A percentile compares a stretch with the other conserved stretches of the same genome.
Conservation (phyloP, 1,284 basidiomycete species). For the Hemileia vastatrix region DNA sequence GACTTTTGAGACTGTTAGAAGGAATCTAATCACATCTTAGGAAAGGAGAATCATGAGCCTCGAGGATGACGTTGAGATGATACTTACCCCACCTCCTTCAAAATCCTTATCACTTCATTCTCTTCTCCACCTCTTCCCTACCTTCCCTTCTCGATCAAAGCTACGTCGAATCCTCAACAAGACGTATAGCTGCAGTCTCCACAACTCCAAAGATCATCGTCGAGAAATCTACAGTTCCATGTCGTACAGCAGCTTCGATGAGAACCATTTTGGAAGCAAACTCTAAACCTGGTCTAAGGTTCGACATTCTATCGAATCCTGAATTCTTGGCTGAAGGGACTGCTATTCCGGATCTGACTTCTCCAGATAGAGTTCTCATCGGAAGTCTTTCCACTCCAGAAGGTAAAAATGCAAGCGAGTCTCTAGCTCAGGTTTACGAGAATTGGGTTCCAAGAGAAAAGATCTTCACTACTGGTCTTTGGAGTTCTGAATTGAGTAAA, state of each 20-base stretch:
- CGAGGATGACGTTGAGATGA: not conserved
- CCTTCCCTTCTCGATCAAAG: slow-evolving; percentile 47
- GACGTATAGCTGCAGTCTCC: slow-evolving; percentile 84
- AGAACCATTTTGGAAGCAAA: slow-evolving; percentile 97
- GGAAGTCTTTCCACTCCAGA: slow-evolving; percentile 81
- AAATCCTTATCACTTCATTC: not conserved
- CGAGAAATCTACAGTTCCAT: slow-evolving; percentile 97
- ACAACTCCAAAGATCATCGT: slow-evolving; percentile 92
- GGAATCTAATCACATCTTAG: slow-evolving; percentile 23
- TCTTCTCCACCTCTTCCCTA: not conserved
- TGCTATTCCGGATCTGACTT: slow-evolving; percentile 76
- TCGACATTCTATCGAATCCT: slow-evolving; percentile 97
- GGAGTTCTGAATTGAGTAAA: slow-evolving; percentile 97
- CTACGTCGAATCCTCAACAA: slow-evolving; percentile 91
- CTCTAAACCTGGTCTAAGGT: slow-evolving; percentile 76
- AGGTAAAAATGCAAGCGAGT: slow-evolving; percentile 66
- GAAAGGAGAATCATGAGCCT: not conserved
- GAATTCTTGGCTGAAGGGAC: slow-evolving; percentile 98
- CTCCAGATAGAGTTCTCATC: slow-evolving; percentile 89
- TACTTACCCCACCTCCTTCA: not conserved
- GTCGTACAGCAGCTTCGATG: slow-evolving; percentile 97
- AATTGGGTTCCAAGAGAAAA: slow-evolving; percentile 83
- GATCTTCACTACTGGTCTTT: slow-evolving; percentile 87
- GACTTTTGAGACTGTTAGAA: slow-evolving; percentile 9
- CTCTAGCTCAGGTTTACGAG: slow-evolving; percentile 70